A percentile compares a stretch with the other conserved stretches of the same genome.
Evolutionary conservation across 352 stramenopile species (phyloP).

Genomic region (Phytophthora pluvialis): DNA sequence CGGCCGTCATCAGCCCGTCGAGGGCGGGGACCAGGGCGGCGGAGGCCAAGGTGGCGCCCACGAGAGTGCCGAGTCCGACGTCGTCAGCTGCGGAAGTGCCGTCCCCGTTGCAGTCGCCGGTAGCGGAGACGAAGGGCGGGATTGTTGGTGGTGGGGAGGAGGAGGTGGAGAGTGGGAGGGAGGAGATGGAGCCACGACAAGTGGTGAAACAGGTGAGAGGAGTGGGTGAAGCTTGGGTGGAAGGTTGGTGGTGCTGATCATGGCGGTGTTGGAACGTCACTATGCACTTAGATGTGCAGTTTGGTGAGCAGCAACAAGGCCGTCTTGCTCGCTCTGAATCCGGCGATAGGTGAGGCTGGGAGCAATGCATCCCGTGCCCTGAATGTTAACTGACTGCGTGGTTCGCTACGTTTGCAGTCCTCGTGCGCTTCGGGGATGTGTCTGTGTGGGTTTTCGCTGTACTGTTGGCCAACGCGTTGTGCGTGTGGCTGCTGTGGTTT

Average conservation of each 20-base stretch:
- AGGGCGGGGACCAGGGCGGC: background rate
- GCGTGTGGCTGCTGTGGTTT: slow-evolving; percentile 56
- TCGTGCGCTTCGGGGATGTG: slow-evolving; percentile 51
- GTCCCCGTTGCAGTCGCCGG: slow-evolving; percentile 13
- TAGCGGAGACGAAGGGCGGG: slow-evolving; percentile 13
- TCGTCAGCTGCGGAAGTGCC: slow-evolving; percentile 8
- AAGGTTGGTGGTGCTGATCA: too few relatives aligned
- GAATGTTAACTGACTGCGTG: too few relatives aligned
- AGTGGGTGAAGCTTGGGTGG: background rate
- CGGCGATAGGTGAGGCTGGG: slow-evolving; percentile 38
- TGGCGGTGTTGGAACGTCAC: too few relatives aligned
- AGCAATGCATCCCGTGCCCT: too few relatives aligned
- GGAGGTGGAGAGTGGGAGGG: slow-evolving; percentile 1
- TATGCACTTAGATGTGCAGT: slow-evolving; percentile 12
- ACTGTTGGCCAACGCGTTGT: slow-evolving; percentile 50
- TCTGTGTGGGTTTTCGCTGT: slow-evolving; percentile 30
- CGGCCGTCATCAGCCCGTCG: slow-evolving; percentile 62
- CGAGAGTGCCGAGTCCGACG: slow-evolving; percentile 8
- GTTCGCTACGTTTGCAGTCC: slow-evolving; percentile 25
- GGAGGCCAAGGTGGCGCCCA: slow-evolving; percentile 17
- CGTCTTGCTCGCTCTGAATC: slow-evolving; percentile 52
- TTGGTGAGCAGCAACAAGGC: slow-evolving; percentile 32
- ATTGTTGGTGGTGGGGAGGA: background rate
- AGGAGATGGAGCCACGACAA: slow-evolving; percentile 6
- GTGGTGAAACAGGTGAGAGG: slow-evolving; percentile 18